phyloP scores from a whole-genome alignment of 306 rosid species.

The Cyclanthera cordifolia region DNA sequence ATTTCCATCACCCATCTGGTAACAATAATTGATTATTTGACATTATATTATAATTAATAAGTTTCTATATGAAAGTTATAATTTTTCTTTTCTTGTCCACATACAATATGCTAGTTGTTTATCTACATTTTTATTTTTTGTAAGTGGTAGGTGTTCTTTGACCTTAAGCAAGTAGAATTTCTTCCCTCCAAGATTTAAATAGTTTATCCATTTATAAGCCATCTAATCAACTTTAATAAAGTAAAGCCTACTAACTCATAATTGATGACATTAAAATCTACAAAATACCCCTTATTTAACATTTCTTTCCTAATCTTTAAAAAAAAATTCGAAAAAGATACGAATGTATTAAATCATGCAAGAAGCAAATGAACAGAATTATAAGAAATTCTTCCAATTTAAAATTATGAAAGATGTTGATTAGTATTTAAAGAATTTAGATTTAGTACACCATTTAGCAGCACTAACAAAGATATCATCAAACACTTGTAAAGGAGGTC shows the following conservation, averaged over 20 bases:
- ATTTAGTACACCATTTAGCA: too few relatives aligned
- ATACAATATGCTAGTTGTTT: not conserved
- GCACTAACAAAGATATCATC: too few relatives aligned
- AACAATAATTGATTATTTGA: conserved; percentile 1
- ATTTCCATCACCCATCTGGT: not conserved
- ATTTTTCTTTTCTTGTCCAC: conserved; percentile 2
- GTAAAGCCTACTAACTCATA: conserved; percentile 2
- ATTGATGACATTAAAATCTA: not conserved
- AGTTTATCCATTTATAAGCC: conserved; percentile 6
- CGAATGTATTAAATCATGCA: too few relatives aligned
- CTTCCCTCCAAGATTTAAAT: not conserved
- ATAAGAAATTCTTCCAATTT: too few relatives aligned
- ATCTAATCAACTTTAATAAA: conserved; percentile 9
- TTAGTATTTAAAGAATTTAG: too few relatives aligned
- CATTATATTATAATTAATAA: not conserved
- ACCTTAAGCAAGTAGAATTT: conserved; percentile 11
- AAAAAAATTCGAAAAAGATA: too few relatives aligned
- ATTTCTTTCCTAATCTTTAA: too few relatives aligned
- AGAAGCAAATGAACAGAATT: too few relatives aligned
- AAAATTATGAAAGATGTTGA: too few relatives aligned
- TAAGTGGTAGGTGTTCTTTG: conserved; percentile 13
- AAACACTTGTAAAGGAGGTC: too few relatives aligned
- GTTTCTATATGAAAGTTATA: not conserved
- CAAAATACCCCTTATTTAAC: not conserved
- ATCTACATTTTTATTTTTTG: not conserved